Base-by-base conservation (phyloP, 2,329 filamentous ascomycete species). In the Chalaropsis ovoidea region DNA sequence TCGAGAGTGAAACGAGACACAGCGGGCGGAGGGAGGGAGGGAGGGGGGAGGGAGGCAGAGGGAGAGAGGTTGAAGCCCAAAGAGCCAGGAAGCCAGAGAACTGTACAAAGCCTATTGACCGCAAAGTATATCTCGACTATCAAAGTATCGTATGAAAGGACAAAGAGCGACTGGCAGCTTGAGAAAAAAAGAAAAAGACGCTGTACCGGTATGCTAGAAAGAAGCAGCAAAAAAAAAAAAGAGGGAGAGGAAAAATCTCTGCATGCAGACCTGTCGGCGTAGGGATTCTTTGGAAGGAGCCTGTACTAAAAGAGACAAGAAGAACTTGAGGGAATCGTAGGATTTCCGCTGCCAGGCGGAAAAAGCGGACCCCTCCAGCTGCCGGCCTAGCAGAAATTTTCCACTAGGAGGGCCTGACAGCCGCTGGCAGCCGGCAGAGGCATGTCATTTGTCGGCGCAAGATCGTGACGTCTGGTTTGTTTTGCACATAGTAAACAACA, bases 311-410 rank as follows among this genome's bases (percentile, higher is more conserved):
- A 27, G 15, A n/a, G 54, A 11, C 17, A 17, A 35, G 27, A 19
- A 58, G 2, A 58, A 35, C n/a, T 6, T 52, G 22, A 52, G 54
- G 43, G 31, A 58, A 19, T 49, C 42, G 27, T 62, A 35, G 61
- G 61, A 62, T 62, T n/a, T 35, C 22, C 10, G 61, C 42, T 47
- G 22, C 61, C 24, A 35, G 42, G 61, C 61, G 19, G 6, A 15
- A 62, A 60, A 62, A 62, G 27, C 35, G 61, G 61, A 22, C 15
- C 2, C 3, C 3, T 11, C 1, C 54, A 58, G 54, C 11, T 58
- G 54, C 2, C 54, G 8, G 13, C 3, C 17, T 22, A 62, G 42
- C 42, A 62, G 24, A 62, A 62, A 1, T 35, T 62, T 47, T 49
- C 4, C 56, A 35, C 10, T n/a, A 19, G 10, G 19, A 11, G 35